phyloP scores from a whole-genome alignment of 768 basidiomycete species.

The Psilocybe azurescens region DNA sequence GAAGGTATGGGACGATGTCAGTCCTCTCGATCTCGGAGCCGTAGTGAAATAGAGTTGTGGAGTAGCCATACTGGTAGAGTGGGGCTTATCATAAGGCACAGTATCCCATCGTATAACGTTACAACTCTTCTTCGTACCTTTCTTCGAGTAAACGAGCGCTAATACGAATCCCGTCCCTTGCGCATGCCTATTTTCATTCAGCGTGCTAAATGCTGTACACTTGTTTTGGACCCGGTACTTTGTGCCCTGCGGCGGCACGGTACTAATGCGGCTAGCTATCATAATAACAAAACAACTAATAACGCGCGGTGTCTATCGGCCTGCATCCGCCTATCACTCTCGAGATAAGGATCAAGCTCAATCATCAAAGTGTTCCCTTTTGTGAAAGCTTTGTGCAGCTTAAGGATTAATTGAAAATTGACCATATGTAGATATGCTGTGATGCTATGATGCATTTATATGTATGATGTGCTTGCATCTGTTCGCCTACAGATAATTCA shows the following conservation, averaged over 20 bases:
- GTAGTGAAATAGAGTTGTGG: not conserved
- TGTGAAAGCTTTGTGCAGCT: constrained; percentile 4
- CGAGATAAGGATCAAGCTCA: not conserved
- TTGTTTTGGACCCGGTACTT: not conserved
- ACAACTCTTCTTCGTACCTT: not conserved
- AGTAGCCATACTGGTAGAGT: not conserved
- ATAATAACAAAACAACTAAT: not conserved
- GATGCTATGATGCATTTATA: not conserved
- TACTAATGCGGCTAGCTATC: not conserved
- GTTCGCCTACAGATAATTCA: not conserved
- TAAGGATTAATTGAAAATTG: constrained; percentile 9
- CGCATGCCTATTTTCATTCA: not conserved
- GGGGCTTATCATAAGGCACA: not conserved
- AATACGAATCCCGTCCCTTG: not conserved
- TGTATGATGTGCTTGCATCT: not conserved
- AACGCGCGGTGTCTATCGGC: not conserved
- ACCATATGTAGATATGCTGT: not conserved
- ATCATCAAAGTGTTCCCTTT: not conserved
- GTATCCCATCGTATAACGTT: not conserved
- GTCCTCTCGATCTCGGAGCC: not conserved
- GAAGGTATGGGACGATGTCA: not conserved
- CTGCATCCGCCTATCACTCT: not conserved
- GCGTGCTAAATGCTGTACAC: too few species aligned
- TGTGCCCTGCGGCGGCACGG: not conserved
- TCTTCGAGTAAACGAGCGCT: not conserved